Evolutionary conservation across 139 green algal genomes (phyloP), one percentile per base, ranked within the genome.

Genomic region (Raphidocelis subcapitata): DNA sequence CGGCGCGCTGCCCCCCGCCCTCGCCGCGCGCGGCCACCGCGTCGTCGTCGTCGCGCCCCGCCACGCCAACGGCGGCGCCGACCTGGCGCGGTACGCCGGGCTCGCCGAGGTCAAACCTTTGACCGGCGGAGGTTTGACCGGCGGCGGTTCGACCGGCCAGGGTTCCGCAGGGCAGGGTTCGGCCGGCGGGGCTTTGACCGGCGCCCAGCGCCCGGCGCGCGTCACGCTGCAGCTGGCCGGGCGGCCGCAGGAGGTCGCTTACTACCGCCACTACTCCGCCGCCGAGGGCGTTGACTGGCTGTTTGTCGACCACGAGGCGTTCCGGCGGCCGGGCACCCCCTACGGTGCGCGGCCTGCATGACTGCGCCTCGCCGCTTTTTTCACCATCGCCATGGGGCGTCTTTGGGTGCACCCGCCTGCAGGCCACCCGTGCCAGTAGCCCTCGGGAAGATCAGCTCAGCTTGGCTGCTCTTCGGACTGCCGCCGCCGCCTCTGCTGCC

Each of bases 281-380:
- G 57, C 81, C 14, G 55, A 90, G 36, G 76, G 69, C 5, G 91
- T 96, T n/a, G 91, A 96, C 84, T 96, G 77, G 71, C 87, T 95
- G 37, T 96, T 87, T 67, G 86, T 96, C n/a, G 91, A 97, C 61
- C 89, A 97, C 73, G 78, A 87, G 21, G 82, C 75, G 28, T 95
- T 84, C 80, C 74, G 75, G 31, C 77, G 90, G 14, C 72, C 79
- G 5, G 92, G 89, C 2, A 82, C 73, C 20, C 73, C 92, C 0
- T 98, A 98, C 72, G 84, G 54, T 29, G 23, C 54, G 23, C 5
- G 10, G 54, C 10, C 23, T n/a, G n/a, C n/a, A n/a, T n/a, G n/a
- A n/a, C n/a, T n/a, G n/a, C n/a, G n/a, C n/a, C n/a, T n/a, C n/a
- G n/a, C n/a, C n/a, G n/a, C n/a, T n/a, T n/a, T n/a, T n/a, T n/a